Base-by-base conservation (phyloP, 2,329 filamentous ascomycete genomes). In the Raffaelea deltoideospora region DNA sequence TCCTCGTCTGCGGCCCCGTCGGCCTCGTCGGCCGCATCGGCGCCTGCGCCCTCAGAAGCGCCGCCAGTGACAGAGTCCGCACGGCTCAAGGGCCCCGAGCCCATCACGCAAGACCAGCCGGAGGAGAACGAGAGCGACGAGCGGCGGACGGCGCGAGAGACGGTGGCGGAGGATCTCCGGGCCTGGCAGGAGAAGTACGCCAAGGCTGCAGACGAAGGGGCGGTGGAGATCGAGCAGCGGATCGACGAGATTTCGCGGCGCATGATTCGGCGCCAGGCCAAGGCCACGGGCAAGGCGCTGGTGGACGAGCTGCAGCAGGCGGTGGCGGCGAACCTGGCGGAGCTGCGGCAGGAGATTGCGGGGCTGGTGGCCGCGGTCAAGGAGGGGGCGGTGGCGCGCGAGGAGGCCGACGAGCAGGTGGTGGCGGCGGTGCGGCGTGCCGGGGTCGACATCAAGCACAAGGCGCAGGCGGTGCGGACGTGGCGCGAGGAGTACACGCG, bases 171-270 rank as follows among this genome's bases (percentile, higher is more conserved):
- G 31, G 90, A 98, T 53, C 68, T 98, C 13, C 69, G 73, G 45
- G 68, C 69, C 38, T 98, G 90, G 88, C 81, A 95, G 56, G 73
- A 74, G 43, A 92, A 93, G 50, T 95, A 94, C 53, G 71, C 81
- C 21, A 74, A 77, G 41, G 86, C 86, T 10, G 84, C 84, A 8
- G 81, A 92, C 41, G 86, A 92, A 52, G 87, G 86, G 5, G 69
- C 69, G 4, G 51, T 53, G 17, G 71, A 90, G 43, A 84, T 96
- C 42, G 80, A 88, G 24, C 67, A 74, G 4, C 70, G 76, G 26
- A 59, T 79, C 15, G 62, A 68, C 26, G 76, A 82, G 39, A 70
- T 76, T 27, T 53, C 63, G 13, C 56, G 59, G 40, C 59, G 60
- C 30, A 65, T 72, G 59, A 64, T 84, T 40, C 59, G 74, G 3